phyloP scores from a whole-genome alignment of 345 rosid species.

The Limnanthes douglasii region DNA sequence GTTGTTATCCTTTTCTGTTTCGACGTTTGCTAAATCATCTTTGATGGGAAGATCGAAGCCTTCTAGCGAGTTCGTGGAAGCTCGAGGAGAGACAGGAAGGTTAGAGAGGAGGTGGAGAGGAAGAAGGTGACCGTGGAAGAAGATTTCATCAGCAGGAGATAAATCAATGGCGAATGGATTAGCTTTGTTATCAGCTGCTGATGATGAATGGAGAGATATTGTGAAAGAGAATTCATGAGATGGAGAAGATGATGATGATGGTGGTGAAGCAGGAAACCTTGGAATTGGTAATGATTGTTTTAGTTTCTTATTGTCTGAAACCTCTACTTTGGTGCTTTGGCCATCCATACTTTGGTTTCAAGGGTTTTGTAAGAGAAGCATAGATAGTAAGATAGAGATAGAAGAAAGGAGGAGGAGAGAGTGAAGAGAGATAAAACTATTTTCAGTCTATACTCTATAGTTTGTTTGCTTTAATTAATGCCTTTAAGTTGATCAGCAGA shows the following conservation, averaged over 20 bases:
- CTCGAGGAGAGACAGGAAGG: slow-evolving; percentile 65
- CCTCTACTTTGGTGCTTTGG: too few species aligned
- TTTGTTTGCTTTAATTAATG: too few species aligned
- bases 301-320: too few species aligned
- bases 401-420: too few species aligned
- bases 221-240: slow-evolving; percentile 93
- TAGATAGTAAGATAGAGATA: too few species aligned
- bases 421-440: too few species aligned
- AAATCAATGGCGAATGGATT: slow-evolving; percentile 62
- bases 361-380: too few species aligned
- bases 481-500: too few species aligned
- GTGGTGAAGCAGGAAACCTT: too few species aligned
- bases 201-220: slow-evolving; percentile 56
- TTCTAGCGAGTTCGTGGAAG: slow-evolving; percentile 61
- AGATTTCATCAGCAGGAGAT: slow-evolving; percentile 90
- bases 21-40: slow-evolving; percentile 21
- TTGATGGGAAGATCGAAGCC: slow-evolving; percentile 41
- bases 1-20: slow-evolving; percentile 7
- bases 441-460: too few species aligned
- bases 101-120: slow-evolving; percentile 82
- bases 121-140: slow-evolving; percentile 97
- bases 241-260: slow-evolving; percentile 77
- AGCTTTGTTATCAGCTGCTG: slow-evolving; percentile 20
- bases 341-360: too few species aligned
- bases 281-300: too few species aligned